Evolutionary conservation across 2,329 filamentous ascomycete species (phyloP).

Genomic region (Aspergillus arachidicola): DNA sequence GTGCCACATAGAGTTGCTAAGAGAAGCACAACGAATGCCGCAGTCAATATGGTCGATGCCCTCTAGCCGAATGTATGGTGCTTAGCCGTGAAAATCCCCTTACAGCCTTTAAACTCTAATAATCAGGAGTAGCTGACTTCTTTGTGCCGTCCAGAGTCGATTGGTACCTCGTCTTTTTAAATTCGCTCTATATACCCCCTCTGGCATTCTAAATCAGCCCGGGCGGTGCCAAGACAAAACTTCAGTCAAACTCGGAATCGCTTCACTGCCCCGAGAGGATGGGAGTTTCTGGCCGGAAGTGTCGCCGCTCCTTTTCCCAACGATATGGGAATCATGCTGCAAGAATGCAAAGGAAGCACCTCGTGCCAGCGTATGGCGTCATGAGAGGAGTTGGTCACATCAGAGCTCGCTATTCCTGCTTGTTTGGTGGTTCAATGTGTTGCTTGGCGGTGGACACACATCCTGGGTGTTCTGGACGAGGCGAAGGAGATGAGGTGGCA

Average conservation of each 20-base stretch:
- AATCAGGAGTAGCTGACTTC: too few species aligned
- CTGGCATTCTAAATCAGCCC: not conserved
- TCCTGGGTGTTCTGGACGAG: not conserved
- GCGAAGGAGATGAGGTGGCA: not conserved
- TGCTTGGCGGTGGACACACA: not conserved
- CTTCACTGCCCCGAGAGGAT: too few species aligned
- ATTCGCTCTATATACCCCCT: too few species aligned
- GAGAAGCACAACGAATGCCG: too few species aligned
- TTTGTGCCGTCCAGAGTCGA: not conserved
- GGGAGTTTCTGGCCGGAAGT: too few species aligned
- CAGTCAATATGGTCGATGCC: too few species aligned
- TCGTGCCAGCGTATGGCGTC: not conserved
- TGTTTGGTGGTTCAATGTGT: not conserved
- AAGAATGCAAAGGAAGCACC: not conserved
- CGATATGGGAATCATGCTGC: not conserved
- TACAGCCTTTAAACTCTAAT: too few species aligned
- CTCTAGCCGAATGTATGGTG: too few species aligned
- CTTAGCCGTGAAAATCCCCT: too few species aligned
- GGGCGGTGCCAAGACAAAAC: not conserved
- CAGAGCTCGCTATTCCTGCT: not conserved
- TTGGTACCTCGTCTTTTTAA: too few species aligned
- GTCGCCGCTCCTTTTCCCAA: not conserved
- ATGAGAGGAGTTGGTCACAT: not conserved
- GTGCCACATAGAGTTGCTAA: not conserved
- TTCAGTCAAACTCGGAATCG: too few species aligned